These are phyloP conservation scores for Aethionema arabicum DNA, from an alignment of 345 rosid species.

Conservation along the genomic window DNA sequence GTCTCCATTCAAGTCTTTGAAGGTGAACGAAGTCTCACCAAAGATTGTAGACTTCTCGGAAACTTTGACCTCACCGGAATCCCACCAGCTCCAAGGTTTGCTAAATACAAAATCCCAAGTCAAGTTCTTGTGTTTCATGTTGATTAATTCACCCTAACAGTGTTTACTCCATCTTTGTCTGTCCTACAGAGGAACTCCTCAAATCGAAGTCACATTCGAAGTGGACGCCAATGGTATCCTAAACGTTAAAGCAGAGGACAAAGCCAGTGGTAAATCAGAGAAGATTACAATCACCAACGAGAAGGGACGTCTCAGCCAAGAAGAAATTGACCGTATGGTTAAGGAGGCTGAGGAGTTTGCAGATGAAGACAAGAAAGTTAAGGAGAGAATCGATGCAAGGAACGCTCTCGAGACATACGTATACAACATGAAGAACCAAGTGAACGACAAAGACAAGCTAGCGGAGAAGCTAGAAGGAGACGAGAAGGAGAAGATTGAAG, in stretches of 20 bases:
- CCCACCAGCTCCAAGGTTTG: slow-evolving; percentile 73
- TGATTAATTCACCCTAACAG: too few species aligned
- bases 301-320: slow-evolving; percentile 93
- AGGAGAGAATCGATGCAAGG: slow-evolving; percentile 90
- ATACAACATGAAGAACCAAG: slow-evolving; percentile 97
- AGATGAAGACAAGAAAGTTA: slow-evolving; percentile 93
- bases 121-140: too few species aligned
- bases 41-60: slow-evolving; percentile 85
- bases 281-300: slow-evolving; percentile 96
- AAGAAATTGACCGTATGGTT: slow-evolving; percentile 94
- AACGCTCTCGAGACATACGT: slow-evolving; percentile 83
- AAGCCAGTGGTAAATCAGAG: slow-evolving; percentile 82
- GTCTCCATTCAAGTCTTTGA: slow-evolving; percentile 99
- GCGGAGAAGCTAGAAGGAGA: slow-evolving; percentile 90
- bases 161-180: too few species aligned
- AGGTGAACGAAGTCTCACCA: slow-evolving; percentile 98
- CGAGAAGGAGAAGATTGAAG: slow-evolving; percentile 88
- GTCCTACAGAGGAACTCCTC: slow-evolving; percentile 71
- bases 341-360: slow-evolving; percentile 94
- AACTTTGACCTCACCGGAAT: slow-evolving; percentile 80
- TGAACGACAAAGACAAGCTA: slow-evolving; percentile 86
- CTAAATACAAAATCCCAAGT: too few species aligned
- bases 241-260: slow-evolving; percentile 91
- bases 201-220: slow-evolving; percentile 95
- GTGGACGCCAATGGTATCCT: slow-evolving; percentile 95